Percentiles rank a stretch among this genome's conserved stretches.
phyloP scores from a whole-genome alignment of 139 green algal genomes.

The Zygnema cylindricum region DNA sequence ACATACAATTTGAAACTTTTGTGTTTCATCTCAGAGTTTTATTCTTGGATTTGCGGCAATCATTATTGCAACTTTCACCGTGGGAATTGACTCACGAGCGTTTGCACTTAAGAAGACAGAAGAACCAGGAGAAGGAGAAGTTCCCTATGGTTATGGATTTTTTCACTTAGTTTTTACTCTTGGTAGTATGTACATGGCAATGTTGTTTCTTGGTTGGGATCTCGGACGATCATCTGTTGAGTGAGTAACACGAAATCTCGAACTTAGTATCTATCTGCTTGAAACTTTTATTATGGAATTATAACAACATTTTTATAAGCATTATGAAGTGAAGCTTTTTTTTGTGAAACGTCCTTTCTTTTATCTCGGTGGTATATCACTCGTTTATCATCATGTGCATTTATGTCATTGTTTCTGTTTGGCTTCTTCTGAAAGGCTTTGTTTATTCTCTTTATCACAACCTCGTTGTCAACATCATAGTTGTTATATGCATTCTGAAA shows the following conservation, averaged over 20 bases:
- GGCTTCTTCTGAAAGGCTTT: too few relatives aligned
- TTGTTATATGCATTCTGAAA: not conserved
- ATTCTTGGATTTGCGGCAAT: conserved; percentile 47
- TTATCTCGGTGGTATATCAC: not conserved
- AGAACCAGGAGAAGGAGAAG: not conserved
- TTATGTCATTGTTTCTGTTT: not conserved
- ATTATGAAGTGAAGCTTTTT: not conserved
- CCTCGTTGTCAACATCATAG: not conserved
- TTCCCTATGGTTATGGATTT: conserved; percentile 70
- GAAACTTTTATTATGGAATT: not conserved
- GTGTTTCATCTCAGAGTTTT: conserved; percentile 29
- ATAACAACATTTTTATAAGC: not conserved
- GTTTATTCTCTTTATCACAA: not conserved
- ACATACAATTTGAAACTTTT: not conserved
- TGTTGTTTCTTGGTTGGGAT: conserved; percentile 95
- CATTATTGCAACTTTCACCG: conserved; percentile 36
- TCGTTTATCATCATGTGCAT: not conserved
- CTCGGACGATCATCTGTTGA: conserved; percentile 32
- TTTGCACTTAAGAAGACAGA: conserved; percentile 39
- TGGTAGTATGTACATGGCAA: conserved; percentile 92
- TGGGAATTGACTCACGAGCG: conserved; percentile 34
- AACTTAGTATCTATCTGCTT: not conserved
- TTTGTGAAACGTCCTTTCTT: not conserved
- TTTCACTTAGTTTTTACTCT: conserved; percentile 98
- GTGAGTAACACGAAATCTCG: not conserved